A percentile compares a stretch with the other conserved stretches of the same genome.
Conservation (phyloP, 805 yeast species). For the Cyberlindnera xylosilytica region DNA sequence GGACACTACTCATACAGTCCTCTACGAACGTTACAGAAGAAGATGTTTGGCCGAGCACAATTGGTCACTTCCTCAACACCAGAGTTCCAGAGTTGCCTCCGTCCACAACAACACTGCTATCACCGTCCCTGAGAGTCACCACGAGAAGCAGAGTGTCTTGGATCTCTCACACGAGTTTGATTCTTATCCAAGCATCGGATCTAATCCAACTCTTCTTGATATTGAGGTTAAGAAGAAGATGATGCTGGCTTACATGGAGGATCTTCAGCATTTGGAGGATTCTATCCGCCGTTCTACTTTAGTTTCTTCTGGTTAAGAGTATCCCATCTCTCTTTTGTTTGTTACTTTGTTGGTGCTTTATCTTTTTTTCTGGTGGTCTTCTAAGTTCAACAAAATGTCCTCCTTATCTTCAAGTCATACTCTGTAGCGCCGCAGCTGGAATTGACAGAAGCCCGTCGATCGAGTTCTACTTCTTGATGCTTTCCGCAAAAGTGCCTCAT, state of each 20-base stretch:
- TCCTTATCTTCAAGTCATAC: no score
- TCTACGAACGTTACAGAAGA: conserved; percentile 80
- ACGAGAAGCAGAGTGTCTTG: not conserved
- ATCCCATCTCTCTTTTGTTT: no score
- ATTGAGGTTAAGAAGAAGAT: conserved; percentile 18
- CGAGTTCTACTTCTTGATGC: no score
- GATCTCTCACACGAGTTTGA: not conserved
- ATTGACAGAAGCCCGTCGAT: no score
- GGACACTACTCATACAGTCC: conserved; percentile 69
- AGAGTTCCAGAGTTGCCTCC: not conserved
- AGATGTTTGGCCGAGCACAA: conserved; percentile 42
- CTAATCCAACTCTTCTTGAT: conserved; percentile 14
- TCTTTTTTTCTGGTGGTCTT: no score
- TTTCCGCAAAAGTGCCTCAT: no score
- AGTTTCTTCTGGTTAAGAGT: no score
- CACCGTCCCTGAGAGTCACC: not conserved
- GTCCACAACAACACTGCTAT: not conserved
- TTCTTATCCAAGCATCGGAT: not conserved
- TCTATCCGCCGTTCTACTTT: conserved; percentile 10
- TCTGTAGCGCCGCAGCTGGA: no score
- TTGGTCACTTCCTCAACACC: not conserved
- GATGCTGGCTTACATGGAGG: conserved; percentile 19
- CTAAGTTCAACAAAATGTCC: no score
- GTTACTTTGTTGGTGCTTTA: no score
- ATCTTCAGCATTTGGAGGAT: conserved; percentile 19